Evolutionary conservation across 1,284 basidiomycete species (phyloP), one percentile per base, ranked within the genome.

Genomic region (Cryptococcus hybrid): DNA sequence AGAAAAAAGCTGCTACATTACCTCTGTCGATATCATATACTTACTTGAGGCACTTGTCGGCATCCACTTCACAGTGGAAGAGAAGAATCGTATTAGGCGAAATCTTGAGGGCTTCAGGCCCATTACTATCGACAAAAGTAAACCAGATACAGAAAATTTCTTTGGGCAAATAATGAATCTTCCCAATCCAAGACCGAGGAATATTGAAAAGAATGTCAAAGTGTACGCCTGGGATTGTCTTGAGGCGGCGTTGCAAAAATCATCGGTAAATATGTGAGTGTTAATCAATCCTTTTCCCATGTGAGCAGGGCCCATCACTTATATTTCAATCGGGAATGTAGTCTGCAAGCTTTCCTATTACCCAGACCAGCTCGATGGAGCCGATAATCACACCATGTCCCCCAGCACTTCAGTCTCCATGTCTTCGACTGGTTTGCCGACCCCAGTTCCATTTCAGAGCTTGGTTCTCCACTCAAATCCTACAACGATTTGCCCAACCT

Each of bases 171-270:
- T 98, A 79, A 97, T 98, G 94, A 86, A 89, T 56, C 95, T 96
- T 71, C 90, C 91, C 0, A 86, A 89, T 56, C 94, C 94, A 2
- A 93, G 92, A 75, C 94, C 94, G 5, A 83, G 95, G 53, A 94
- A 95, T 75, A 98, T 98, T 61, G 94, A 97, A 76, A 97, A 98
- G 82, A 92, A 96, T 70, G 84, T 98, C 73, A 98, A 98, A 79
- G 92, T 97, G 2, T 98, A 98, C 71, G 86, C 88, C n/a, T 98
- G 94, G 94, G 84, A 83, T 47, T 81, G 86, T 51, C 82, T 98
- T 9, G 84, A 83, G 5, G 84, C 86, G 59, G 92, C 92, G 0
- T 78, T 98, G 58, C 87, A 90, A 63, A 97, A 80, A 93, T 97
- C 62, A 84, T 97, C 49, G 86, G 87, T 40, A 96, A 96, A 92